Percentiles rank a stretch among this genome's conserved stretches.
phyloP scores from a whole-genome alignment of 441 rosid genomes.

The Mallotus repandus region DNA sequence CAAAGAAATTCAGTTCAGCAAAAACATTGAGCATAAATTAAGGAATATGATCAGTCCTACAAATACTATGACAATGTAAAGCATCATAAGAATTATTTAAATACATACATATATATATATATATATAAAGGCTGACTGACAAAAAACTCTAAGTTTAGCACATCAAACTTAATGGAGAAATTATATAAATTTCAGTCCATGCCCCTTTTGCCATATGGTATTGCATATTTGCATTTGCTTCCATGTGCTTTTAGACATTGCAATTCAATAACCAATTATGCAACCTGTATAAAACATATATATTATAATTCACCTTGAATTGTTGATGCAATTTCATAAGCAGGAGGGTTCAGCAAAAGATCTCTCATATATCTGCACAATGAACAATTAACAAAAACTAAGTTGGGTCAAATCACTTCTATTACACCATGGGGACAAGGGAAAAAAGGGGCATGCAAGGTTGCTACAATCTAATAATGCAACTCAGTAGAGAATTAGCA shows the following conservation, averaged over 20 bases:
- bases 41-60: neutral
- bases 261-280: conserved; percentile 14
- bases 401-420: neutral
- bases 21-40: neutral
- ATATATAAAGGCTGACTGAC: neutral
- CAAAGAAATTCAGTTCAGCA: conserved; percentile 28
- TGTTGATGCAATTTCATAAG: conserved; percentile 81
- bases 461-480: neutral
- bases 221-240: neutral
- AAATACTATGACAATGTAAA: neutral
- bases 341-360: conserved; percentile 95
- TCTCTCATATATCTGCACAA: conserved; percentile 79
- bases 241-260: neutral
- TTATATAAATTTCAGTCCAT: neutral
- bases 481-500: neutral
- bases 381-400: conserved; percentile 2
- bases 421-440: neutral
- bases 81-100: neutral
- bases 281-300: neutral
- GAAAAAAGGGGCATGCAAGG: neutral
- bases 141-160: neutral
- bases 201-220: neutral
- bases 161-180: neutral
- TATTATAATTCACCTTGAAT: conserved; percentile 66
- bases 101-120: too few relatives aligned